Conservation (phyloP, 192 early-diverging fungal species). For the Dispira simplex region DNA sequence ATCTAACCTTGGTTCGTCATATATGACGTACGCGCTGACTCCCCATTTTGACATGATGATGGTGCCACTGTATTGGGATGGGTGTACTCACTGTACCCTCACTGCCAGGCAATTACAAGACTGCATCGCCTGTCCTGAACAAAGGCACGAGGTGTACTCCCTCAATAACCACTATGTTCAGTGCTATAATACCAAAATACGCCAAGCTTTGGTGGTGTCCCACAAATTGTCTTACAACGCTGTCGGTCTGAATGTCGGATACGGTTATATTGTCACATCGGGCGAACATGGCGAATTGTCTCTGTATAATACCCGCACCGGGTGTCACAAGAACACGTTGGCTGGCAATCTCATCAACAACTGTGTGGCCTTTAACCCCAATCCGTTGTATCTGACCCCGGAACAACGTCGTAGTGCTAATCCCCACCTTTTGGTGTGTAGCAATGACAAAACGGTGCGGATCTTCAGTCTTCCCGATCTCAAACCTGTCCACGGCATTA, state of each 20-base stretch:
- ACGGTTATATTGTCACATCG: neutral
- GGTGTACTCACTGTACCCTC: constrained; percentile 14
- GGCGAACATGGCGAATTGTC: constrained; percentile 40
- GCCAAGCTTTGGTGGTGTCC: constrained; percentile 15
- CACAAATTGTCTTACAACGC: neutral
- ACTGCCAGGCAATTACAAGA: constrained; percentile 75
- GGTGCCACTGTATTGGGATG: constrained; percentile 17
- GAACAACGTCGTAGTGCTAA: constrained; percentile 14
- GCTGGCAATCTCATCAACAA: constrained; percentile 76
- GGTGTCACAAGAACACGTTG: constrained; percentile 22
- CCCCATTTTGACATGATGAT: constrained; percentile 18
- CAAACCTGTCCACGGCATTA: constrained; percentile 53
- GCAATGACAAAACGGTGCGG: constrained; percentile 90
- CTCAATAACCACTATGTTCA: constrained; percentile 34
- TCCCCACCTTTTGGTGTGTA: constrained; percentile 71
- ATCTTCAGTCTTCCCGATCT: constrained; percentile 72
- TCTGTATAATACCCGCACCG: constrained; percentile 13
- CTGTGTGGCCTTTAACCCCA: constrained; percentile 28
- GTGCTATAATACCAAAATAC: constrained; percentile 34
- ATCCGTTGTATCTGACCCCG: constrained; percentile 3
- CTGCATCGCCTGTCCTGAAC: constrained; percentile 60
- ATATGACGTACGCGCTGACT: constrained; percentile 6
- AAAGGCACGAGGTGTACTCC: constrained; percentile 60
- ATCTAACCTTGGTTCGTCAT: constrained; percentile 1
- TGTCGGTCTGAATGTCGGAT: constrained; percentile 10